Percentiles rank a stretch among this genome's conserved stretches.
phyloP scores from a whole-genome alignment of 345 rosid genomes.

The Abelmoschus esculentus region DNA sequence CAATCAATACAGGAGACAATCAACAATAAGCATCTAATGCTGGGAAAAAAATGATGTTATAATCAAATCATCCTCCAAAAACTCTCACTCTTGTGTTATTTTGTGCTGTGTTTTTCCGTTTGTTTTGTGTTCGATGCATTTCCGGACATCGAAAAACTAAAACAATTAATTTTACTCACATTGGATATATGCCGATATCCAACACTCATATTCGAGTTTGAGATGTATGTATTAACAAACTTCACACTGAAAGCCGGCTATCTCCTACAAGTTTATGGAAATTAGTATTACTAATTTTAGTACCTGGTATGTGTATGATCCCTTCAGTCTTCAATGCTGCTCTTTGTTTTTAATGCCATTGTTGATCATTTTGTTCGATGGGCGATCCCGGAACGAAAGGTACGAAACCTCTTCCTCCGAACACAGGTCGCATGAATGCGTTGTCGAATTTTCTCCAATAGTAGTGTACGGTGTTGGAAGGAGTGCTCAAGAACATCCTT shows the following conservation, averaged over 20 bases:
- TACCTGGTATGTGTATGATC: not conserved
- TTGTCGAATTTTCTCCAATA: slow-evolving; percentile 78
- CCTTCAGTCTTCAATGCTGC: not conserved
- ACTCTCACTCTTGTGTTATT: not conserved
- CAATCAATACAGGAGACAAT: not conserved
- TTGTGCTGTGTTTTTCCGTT: not conserved
- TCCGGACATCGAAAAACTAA: not conserved
- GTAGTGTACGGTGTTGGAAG: slow-evolving; percentile 66
- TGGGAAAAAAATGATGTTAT: slow-evolving; percentile 8
- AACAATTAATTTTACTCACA: not conserved
- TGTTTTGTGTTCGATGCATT: not conserved
- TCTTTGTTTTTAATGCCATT: slow-evolving; percentile 30
- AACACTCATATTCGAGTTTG: not conserved
- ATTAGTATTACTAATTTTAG: slow-evolving; percentile 7
- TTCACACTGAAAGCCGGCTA: slow-evolving; percentile 21
- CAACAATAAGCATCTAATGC: slow-evolving; percentile 8
- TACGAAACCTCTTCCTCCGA: slow-evolving; percentile 87
- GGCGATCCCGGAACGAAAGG: slow-evolving; percentile 66
- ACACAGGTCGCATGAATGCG: slow-evolving; percentile 77
- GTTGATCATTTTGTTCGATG: slow-evolving; percentile 27
- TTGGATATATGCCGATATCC: not conserved
- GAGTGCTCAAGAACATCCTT: slow-evolving; percentile 49
- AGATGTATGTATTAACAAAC: slow-evolving; percentile 6
- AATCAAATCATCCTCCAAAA: slow-evolving; percentile 4
- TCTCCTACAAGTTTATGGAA: slow-evolving; percentile 7